Evolutionary conservation across 371 early-diverging fungal species (phyloP).

Genomic region (Rhizoclosmatium hyalinum): DNA sequence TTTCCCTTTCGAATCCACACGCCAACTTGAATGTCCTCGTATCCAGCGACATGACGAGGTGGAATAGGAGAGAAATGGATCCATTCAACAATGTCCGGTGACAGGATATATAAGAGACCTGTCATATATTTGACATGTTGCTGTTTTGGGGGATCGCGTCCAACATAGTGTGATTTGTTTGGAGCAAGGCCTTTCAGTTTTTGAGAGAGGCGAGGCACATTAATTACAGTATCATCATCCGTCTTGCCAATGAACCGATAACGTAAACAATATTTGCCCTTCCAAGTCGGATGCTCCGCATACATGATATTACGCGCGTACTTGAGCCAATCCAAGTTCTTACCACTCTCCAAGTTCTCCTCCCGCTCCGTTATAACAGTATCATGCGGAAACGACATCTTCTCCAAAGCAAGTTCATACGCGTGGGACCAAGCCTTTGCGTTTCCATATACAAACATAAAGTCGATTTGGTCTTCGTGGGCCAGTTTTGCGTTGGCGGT

Average conservation of each 20-base stretch:
- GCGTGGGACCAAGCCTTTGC: neutral
- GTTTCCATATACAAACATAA: neutral
- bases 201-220: slow-evolving; percentile 17
- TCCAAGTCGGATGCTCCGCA: neutral
- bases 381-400: neutral
- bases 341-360: slow-evolving; percentile 3
- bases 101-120: slow-evolving; percentile 7
- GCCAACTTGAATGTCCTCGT: neutral
- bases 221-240: slow-evolving; percentile 22
- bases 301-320: neutral
- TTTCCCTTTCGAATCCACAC: neutral
- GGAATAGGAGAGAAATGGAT: neutral
- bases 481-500: neutral
- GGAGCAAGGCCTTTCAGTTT: neutral
- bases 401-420: neutral
- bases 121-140: slow-evolving; percentile 1
- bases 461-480: neutral
- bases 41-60: neutral
- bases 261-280: neutral
- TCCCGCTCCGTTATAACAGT: neutral
- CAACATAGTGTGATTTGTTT: neutral
- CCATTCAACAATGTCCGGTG: slow-evolving; percentile 11
- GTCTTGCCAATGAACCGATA: slow-evolving; percentile 19
- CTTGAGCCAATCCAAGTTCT: slow-evolving; percentile 13
- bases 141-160: neutral